A percentile compares a stretch with the other conserved stretches of the same genome.
phyloP scores from a whole-genome alignment of 1,139 yeast genomes.

The Cylindricascospora bacillispora region DNA sequence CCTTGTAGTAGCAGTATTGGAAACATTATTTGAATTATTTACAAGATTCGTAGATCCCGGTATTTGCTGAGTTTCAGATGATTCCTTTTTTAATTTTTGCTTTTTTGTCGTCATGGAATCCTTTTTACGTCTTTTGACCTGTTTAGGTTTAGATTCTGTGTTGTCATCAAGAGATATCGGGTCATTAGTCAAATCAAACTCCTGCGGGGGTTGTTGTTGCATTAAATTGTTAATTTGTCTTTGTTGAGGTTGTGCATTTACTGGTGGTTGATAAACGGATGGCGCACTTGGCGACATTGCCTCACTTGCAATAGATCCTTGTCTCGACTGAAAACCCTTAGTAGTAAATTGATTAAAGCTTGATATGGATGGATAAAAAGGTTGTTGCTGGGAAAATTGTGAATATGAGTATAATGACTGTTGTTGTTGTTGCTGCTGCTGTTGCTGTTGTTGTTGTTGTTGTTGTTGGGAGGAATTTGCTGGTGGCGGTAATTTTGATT shows the following conservation, averaged over 20 bases:
- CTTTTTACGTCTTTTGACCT: not conserved
- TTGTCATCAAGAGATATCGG: conserved; percentile 3
- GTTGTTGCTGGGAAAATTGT: conserved; percentile 14
- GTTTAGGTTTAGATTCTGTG: conserved; percentile 2
- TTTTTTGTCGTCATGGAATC: not conserved
- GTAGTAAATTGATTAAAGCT: conserved; percentile 16
- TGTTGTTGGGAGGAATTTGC: conserved; percentile 13
- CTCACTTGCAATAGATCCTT: conserved; percentile 20
- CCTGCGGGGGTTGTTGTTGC: no score
- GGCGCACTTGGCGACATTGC: conserved; percentile 22
- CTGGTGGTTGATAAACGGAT: conserved; percentile 5
- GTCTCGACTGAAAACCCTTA: conserved; percentile 19
- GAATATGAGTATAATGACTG: conserved; percentile 14
- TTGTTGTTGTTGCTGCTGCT: conserved; percentile 2
- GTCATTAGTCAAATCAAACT: not conserved
- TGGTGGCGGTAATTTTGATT: conserved; percentile 6
- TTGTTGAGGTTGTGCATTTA: conserved; percentile 3
- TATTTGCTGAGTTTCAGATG: conserved; percentile 2
- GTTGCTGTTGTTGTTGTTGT: conserved; percentile 13
- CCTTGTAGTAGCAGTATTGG: conserved; percentile 7
- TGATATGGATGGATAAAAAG: conserved; percentile 7
- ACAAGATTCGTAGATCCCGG: not conserved
- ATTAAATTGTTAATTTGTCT: not conserved
- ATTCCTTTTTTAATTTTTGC: not conserved
- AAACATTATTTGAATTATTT: not conserved